Base-by-base conservation (phyloP, 345 rosid species). In the Camelina hispida region DNA sequence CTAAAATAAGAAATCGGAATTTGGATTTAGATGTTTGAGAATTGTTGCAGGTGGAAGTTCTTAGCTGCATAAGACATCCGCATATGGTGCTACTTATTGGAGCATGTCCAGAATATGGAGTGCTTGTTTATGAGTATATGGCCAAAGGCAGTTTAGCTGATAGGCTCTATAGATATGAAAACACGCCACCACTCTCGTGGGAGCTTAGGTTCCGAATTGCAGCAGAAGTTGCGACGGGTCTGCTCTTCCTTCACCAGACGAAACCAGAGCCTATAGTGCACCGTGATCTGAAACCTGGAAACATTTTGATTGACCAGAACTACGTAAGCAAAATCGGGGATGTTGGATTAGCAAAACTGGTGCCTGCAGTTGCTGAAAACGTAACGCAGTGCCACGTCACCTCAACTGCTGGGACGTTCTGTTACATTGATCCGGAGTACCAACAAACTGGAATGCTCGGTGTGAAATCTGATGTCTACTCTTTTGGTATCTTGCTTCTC, bases 261-360 rank as follows among this genome's bases (percentile, higher is more conserved):
- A 94, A 90, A 83, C 98, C 98, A 2, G 96, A 94, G 72, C 98
- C 98, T 4, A 74, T 91, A n/a, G 98, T 94, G 73, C 98, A 94
- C 76, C 91, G 98, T 48, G 98, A 94, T 82, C 87, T 94, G 14
- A 94, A 91, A 81, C 98, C 98, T 0, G 98, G 84, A 32, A 94
- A 94, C 79, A 88, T 94, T 73, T 84, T 94, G 78, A 82, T 94
- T 32, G 98, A 94, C 83, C 81, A 82, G 68, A 86, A 92, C 83
- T 91, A 88, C 18, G 91, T 86, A 35, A 86, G 93, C 77, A 94
- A 94, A 83, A 87, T 94, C 1, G 78, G 96, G 13, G 96, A 94
- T 53, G 98, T 94, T 5, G 98, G 97, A 56, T 81, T 91, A 75
- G 93, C 98, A 9, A 83, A 84, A 81, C 87, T 94, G 47, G 96